phyloP scores from a whole-genome alignment of 1,284 basidiomycete genomes.

The Pisolithus thermaeus region DNA sequence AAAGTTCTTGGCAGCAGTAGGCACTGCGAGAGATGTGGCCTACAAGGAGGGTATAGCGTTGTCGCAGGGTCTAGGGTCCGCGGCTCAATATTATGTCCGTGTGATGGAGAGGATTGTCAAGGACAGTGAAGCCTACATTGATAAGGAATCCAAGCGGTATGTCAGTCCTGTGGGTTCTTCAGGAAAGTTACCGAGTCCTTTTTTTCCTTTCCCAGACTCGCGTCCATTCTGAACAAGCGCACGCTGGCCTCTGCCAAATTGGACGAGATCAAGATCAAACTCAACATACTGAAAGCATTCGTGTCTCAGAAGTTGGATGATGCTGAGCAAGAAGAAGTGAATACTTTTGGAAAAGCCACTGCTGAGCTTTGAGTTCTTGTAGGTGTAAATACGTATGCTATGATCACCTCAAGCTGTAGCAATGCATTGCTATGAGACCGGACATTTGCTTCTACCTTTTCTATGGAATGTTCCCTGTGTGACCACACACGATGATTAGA shows the following conservation, averaged over 20 bases:
- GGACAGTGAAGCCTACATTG: slow-evolving; percentile 71
- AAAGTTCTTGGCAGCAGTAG: slow-evolving; percentile 67
- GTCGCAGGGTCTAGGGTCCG: slow-evolving; percentile 39
- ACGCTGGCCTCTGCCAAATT: slow-evolving; percentile 73
- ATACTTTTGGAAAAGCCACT: slow-evolving; percentile 29
- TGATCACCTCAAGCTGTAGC: no score
- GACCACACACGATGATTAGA: slow-evolving; percentile 12
- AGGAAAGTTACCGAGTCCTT: slow-evolving; percentile 11
- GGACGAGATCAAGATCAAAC: slow-evolving; percentile 92
- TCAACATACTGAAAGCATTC: slow-evolving; percentile 82
- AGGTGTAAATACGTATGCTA: no score
- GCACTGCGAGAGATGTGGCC: slow-evolving; percentile 53
- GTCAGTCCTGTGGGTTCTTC: slow-evolving; percentile 19
- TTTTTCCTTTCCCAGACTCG: slow-evolving; percentile 38
- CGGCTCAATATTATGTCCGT: slow-evolving; percentile 80
- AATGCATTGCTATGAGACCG: background rate
- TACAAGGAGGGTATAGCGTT: slow-evolving; percentile 56
- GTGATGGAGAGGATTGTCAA: slow-evolving; percentile 87
- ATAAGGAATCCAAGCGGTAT: slow-evolving; percentile 83
- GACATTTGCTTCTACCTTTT: background rate
- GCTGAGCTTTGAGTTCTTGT: slow-evolving; percentile 27
- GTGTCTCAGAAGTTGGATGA: slow-evolving; percentile 45
- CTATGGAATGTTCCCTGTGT: background rate
- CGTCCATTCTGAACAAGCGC: slow-evolving; percentile 68
- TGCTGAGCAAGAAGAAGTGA: slow-evolving; percentile 35